A percentile compares a stretch with the other conserved stretches of the same genome.
These are phyloP conservation scores for Schizophyllum amplum DNA, from an alignment of 1,284 basidiomycete species.

Conservation along the genomic window DNA sequence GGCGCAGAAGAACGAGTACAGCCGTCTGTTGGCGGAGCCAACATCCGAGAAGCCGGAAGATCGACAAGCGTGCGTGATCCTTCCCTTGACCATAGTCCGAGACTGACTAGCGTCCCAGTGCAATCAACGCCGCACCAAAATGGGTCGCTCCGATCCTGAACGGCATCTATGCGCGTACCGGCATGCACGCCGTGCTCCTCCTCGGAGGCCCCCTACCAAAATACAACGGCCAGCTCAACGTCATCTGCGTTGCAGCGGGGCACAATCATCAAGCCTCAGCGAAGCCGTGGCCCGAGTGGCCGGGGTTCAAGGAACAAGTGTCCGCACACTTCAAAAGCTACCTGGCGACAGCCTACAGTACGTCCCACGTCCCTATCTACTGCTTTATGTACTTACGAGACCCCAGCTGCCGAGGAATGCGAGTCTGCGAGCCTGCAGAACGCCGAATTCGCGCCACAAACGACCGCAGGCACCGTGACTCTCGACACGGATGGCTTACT, in stretches of 20 bases:
- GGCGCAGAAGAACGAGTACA: background rate
- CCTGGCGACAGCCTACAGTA: background rate
- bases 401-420: background rate
- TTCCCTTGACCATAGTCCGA: background rate
- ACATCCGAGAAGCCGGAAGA: background rate
- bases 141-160: slow-evolving; percentile 4
- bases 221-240: slow-evolving; percentile 1
- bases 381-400: too few relatives aligned
- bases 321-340: background rate
- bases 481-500: too few relatives aligned
- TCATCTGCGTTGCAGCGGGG: background rate
- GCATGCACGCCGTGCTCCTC: background rate
- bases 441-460: too few relatives aligned
- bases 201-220: slow-evolving; percentile 5
- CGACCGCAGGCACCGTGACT: too few relatives aligned
- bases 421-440: background rate
- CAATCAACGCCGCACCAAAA: background rate
- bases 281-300: background rate
- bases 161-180: slow-evolving; percentile 1
- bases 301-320: background rate
- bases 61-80: slow-evolving; percentile 1
- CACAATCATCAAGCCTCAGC: background rate
- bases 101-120: background rate
- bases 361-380: background rate
- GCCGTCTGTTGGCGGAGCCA: background rate